Base-by-base conservation (phyloP, 768 basidiomycete genomes). In the Asterophora lycoperdoides region DNA sequence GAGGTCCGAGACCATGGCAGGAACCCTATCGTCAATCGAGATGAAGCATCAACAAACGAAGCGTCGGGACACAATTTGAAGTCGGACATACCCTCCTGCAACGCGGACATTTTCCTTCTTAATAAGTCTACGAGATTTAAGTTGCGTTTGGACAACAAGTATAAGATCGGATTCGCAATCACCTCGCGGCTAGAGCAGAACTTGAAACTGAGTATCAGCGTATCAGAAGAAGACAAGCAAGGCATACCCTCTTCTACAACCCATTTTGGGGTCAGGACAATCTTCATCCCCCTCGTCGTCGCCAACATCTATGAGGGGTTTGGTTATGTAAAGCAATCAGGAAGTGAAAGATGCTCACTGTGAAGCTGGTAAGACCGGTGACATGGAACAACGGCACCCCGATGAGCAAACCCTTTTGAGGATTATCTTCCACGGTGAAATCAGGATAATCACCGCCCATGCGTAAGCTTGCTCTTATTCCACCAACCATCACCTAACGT, bases 361-460 rank as follows among this genome's bases (percentile, higher is more conserved):
- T 70, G 56, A 74, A 73, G 57, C 74, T 79, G 3, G 77, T 79
- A 9, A 64, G 70, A 1, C 79, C 82, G 5, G 80, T 81, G 23
- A 83, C 83, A 62, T 86, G 84, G 64, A 87, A 85, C 14, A 87
- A 65, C 2, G 84, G 84, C 7, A 83, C 80, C n/a, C 76, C 67
- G 40, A 84, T 66, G 39, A 84, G 68, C 15, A 72, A 60, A 19
- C 73, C 78, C 49, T 71, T 75, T 58, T 79, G 78, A 29, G 73
- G 74, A 8, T 65, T 69, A n/a, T 62, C 55, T 33, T 64, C 64
- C 17, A 64, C 47, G 10, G 62, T 18, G 65, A 56, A n/a, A 51
- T 60, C 14, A 69, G 54, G 65, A 26, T 72, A 64, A 39, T 68
- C 63, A 14, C 74, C 75, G 14, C 79, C 77, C 42, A 68, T 64